These are phyloP conservation scores for Colletotrichum liaoningense DNA, from an alignment of 2,329 filamentous ascomycete genomes.

Conservation along the genomic window DNA sequence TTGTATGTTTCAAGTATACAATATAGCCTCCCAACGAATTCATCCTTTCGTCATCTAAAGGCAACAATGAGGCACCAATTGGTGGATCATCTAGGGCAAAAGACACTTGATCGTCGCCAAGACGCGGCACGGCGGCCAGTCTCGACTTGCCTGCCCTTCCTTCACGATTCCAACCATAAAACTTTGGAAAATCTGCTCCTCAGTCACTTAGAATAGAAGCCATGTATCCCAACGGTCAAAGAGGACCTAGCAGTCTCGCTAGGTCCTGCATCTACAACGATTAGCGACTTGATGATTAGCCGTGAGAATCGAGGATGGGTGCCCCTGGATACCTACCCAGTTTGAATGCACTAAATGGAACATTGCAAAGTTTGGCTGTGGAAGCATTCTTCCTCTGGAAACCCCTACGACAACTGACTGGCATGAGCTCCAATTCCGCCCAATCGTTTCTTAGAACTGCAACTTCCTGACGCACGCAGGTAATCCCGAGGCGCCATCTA, in stretches of 20 bases:
- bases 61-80: neutral
- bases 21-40: neutral
- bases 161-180: too few relatives aligned
- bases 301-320: neutral
- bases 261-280: neutral
- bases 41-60: neutral
- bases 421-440: neutral
- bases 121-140: conserved; percentile 6
- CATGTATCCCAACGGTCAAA: neutral
- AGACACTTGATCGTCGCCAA: neutral
- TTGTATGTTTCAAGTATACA: neutral
- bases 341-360: neutral
- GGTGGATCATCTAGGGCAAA: neutral
- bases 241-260: neutral
- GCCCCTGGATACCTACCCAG: neutral
- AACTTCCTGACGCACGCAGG: neutral
- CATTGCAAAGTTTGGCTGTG: neutral
- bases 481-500: too few relatives aligned
- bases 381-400: neutral
- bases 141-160: neutral
- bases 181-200: too few relatives aligned
- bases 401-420: neutral
- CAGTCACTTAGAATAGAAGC: neutral
- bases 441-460: neutral
- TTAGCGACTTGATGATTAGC: neutral